Conservation (phyloP, 345 rosid genomes). For the Aquilaria malaccensis region DNA sequence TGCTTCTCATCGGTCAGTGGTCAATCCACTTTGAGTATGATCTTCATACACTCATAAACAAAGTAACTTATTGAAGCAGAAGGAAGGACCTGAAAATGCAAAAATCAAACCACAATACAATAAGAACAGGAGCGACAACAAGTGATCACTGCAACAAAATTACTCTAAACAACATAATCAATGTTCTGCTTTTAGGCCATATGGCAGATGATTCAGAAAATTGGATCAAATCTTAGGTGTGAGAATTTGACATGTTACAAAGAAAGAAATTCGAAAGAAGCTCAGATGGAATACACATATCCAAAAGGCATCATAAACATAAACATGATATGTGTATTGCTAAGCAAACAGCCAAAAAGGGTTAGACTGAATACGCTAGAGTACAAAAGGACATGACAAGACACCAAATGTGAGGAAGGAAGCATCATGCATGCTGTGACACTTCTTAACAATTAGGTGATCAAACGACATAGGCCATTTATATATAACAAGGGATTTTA, state of each 20-base stretch:
- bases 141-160: no score
- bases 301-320: background rate
- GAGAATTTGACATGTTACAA: background rate
- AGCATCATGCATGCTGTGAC: no score
- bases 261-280: background rate
- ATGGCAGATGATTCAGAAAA: no score
- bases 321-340: no score
- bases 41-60: conserved; percentile 82
- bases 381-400: no score
- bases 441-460: no score
- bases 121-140: background rate
- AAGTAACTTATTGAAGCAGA: conserved; percentile 82
- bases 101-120: conserved; percentile 7
- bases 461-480: no score
- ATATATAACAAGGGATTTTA: no score
- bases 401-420: no score
- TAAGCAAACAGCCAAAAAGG: no score
- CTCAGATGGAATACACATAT: background rate
- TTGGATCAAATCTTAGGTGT: background rate
- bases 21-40: conserved; percentile 67
- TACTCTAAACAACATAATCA: background rate
- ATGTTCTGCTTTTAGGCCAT: no score
- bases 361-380: no score
- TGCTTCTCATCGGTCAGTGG: conserved; percentile 11
- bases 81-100: conserved; percentile 66